Evolutionary conservation across 1,139 yeast genomes (phyloP), one percentile per base, ranked within the genome.

Genomic region (Zhuliangozyma blackwelliae): DNA sequence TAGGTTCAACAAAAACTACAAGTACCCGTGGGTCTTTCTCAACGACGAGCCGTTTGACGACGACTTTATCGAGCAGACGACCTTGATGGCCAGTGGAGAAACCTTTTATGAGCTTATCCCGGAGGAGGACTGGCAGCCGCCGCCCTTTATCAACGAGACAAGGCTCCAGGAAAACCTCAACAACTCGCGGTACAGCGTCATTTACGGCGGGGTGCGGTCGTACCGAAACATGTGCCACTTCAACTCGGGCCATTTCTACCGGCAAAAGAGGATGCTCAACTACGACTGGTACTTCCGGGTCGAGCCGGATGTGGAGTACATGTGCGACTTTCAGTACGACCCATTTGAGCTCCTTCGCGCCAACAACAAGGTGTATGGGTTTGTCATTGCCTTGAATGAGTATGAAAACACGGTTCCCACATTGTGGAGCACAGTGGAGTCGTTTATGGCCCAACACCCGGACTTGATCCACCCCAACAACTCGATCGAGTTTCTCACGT

Each of bases 61-160:
- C 13, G 72, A 62, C 16, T 69, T 69, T 46, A 68, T 59, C 16
- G 72, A 66, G 36, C 55, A 76, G 47, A 89, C 97, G 0, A 67
- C 82, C 1, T 72, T 86, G 23, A 85, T 90, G 95, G 95, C 90
- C 0, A 82, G 90, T 41, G 94, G 96, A 0, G 59, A 74, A 34
- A 79, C 90, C 1, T 70, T 41, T 44, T 67, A 71, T 46, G 76
- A 70, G 41, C 51, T 70, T 32, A 64, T 71, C 2, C 75, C 76
- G 0, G 45, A 40, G 25, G 57, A 52, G 16, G 73, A 71, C 47
- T 70, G 76, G 76, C 52, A 68, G 26, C 63, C 68, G 3, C 76
- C 76, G 0, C 40, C 46, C 0, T 64, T 57, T 40, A 68, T 71
- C 2, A 65, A 68, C 44, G 49, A 51, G 31, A 44, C 52, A 2